Evolutionary conservation across 2,329 filamentous ascomycete genomes (phyloP), one percentile per base, ranked within the genome.

Genomic region (Microsporum ferrugineum): DNA sequence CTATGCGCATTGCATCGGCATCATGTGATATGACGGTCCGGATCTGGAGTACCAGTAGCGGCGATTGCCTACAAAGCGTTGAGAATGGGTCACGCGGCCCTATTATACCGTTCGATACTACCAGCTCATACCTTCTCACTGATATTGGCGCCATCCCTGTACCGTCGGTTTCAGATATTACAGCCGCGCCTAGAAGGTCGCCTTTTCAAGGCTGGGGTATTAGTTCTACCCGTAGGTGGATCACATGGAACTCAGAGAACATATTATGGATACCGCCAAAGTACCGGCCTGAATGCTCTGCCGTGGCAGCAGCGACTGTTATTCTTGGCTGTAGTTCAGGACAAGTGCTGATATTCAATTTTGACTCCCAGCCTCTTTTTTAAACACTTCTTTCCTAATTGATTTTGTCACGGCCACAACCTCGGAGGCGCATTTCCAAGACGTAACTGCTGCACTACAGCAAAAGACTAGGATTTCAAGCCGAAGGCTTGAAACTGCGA

Each of bases 11-110:
- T 14, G 56, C 56, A 27, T 41, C 88, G 5, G 84, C 84, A 17
- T 95, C 89, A 38, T 90, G 95, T 71, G 92, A 96, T 77, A 95
- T 94, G 78, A 92, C 87, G 0, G 84, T 97, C 66, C 91, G 92
- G 67, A 84, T 96, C 3, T 99, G 92, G 91, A 86, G 94, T 69
- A 84, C 88, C 0, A 17, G 17, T n/a, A 60, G 10, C 6, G 59
- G 59, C 17, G 31, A 31, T 17, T 17, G 23, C 8, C 1, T 27
- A 6, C n/a, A 33, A 23, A 12, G 12, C 17, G 17, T 56, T 23
- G 17, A 56, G 8, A 7, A 3, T n/a, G n/a, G 43, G 8, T 8
- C 6, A 7, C 12, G 17, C 5, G 29, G 39, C 14, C 8, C 5
- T 34, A 56, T 3, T 14, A n/a, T 60, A 14, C 17, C 58, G 14